Conservation (phyloP, 305 asterid genomes). For the Lippia alba region DNA sequence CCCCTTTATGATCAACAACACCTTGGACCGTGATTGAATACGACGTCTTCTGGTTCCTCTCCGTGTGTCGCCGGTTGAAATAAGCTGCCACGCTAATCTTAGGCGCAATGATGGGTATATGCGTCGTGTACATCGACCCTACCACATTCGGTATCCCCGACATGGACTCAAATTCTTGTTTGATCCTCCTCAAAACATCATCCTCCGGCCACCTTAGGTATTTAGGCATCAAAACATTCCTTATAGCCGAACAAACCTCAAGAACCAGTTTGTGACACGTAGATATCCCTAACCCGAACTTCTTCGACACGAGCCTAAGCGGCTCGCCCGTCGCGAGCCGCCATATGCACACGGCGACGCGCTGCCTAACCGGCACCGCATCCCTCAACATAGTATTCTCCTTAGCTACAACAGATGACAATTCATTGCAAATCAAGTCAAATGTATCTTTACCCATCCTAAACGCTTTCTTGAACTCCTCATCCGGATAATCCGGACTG, state of each 20-base stretch:
- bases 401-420: slow-evolving; percentile 74
- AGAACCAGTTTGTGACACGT: slow-evolving; percentile 92
- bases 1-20: slow-evolving; percentile 83
- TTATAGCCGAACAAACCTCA: slow-evolving; percentile 88
- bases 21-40: slow-evolving; percentile 96
- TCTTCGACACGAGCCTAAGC: slow-evolving; percentile 76
- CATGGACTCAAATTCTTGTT: slow-evolving; percentile 52
- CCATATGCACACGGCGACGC: slow-evolving; percentile 97
- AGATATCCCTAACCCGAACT: slow-evolving; percentile 91
- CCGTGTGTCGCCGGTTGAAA: slow-evolving; percentile 83
- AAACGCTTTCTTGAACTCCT: slow-evolving; percentile 82
- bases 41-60: slow-evolving; percentile 88
- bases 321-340: slow-evolving; percentile 98
- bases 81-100: slow-evolving; percentile 88
- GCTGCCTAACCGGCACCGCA: slow-evolving; percentile 90
- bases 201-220: slow-evolving; percentile 87
- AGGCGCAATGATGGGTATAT: slow-evolving; percentile 93
- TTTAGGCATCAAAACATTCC: slow-evolving; percentile 82
- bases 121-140: slow-evolving; percentile 96
- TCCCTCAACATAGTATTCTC: slow-evolving; percentile 90
- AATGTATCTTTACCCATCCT: slow-evolving; percentile 93
- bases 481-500: slow-evolving; percentile 91
- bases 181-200: slow-evolving; percentile 44
- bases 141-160: slow-evolving; percentile 83
- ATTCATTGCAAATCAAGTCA: slow-evolving; percentile 80